phyloP scores from a whole-genome alignment of 2,329 filamentous ascomycete genomes.

The Aureobasidium sp. region DNA sequence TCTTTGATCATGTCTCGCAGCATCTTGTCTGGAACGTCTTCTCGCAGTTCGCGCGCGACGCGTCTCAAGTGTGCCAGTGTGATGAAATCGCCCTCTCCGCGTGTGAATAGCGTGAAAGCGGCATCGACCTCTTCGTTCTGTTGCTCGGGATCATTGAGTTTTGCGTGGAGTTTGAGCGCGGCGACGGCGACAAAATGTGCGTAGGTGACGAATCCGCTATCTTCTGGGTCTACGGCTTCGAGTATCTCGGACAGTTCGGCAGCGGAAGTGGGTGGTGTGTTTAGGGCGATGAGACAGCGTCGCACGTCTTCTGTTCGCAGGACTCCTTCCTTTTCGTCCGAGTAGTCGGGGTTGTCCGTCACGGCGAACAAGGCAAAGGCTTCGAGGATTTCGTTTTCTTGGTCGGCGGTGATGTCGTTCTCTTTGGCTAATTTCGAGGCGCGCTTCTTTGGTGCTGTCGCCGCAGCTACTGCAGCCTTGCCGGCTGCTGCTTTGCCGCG shows the following conservation, averaged over 20 bases:
- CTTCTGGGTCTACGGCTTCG: conserved; percentile 72
- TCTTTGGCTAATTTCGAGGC: conserved; percentile 88
- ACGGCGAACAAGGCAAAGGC: conserved; percentile 70
- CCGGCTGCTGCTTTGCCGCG: neutral
- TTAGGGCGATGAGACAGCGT: conserved; percentile 56
- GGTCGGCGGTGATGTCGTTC: conserved; percentile 71
- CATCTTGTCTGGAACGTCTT: conserved; percentile 73
- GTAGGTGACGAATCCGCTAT: conserved; percentile 69
- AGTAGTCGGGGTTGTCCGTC: conserved; percentile 33
- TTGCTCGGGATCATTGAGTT: conserved; percentile 35
- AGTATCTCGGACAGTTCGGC: conserved; percentile 68
- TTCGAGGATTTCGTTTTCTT: conserved; percentile 86
- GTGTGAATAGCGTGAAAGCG: conserved; percentile 74
- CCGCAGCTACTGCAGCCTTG: conserved; percentile 18
- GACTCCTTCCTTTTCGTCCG: conserved; percentile 54
- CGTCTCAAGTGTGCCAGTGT: conserved; percentile 68
- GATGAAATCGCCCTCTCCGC: conserved; percentile 53
- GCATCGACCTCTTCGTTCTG: conserved; percentile 64
- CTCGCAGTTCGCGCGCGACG: conserved; percentile 72
- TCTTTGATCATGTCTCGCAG: conserved; percentile 91
- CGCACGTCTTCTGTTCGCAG: conserved; percentile 37
- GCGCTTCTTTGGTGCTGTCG: conserved; percentile 39
- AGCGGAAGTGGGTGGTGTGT: conserved; percentile 55
- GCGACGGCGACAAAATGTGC: conserved; percentile 78
- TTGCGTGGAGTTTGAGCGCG: conserved; percentile 66